These are phyloP conservation scores for Madurella fahalii DNA, from an alignment of 2,329 filamentous ascomycete genomes.

Conservation along the genomic window DNA sequence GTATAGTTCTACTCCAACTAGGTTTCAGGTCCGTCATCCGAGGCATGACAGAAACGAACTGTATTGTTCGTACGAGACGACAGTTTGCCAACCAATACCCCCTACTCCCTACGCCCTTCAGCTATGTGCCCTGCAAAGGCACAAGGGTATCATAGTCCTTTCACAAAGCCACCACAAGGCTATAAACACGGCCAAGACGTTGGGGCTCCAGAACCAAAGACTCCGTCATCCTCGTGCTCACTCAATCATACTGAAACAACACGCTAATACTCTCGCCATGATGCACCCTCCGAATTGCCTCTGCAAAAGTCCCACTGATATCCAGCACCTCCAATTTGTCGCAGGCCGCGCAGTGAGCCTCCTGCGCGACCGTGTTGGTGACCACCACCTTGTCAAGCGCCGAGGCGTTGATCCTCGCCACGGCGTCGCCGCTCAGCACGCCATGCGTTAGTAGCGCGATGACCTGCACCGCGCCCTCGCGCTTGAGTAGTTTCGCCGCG, in stretches of 20 bases:
- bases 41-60: no score
- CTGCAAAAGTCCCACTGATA: slow-evolving; percentile 84
- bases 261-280: slow-evolving; percentile 97
- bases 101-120: no score
- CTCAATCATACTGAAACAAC: slow-evolving; percentile 76
- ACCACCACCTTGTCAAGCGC: slow-evolving; percentile 89
- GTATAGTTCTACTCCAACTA: no score
- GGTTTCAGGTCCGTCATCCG: no score
- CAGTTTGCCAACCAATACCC: no score
- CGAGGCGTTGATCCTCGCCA: slow-evolving; percentile 88
- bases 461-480: slow-evolving; percentile 81
- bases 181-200: no score
- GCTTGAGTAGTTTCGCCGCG: slow-evolving; percentile 93
- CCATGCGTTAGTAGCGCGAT: slow-evolving; percentile 93
- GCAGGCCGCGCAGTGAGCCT: slow-evolving; percentile 67
- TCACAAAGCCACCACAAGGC: no score
- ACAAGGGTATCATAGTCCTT: no score
- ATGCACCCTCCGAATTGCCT: slow-evolving; percentile 92
- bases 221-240: not conserved
- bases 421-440: slow-evolving; percentile 89
- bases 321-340: slow-evolving; percentile 90
- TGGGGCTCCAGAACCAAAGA: no score
- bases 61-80: no score
- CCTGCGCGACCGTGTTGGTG: slow-evolving; percentile 90
- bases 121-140: no score